Evolutionary conservation across 768 basidiomycete genomes (phyloP).

Genomic region (Serendipita indica): DNA sequence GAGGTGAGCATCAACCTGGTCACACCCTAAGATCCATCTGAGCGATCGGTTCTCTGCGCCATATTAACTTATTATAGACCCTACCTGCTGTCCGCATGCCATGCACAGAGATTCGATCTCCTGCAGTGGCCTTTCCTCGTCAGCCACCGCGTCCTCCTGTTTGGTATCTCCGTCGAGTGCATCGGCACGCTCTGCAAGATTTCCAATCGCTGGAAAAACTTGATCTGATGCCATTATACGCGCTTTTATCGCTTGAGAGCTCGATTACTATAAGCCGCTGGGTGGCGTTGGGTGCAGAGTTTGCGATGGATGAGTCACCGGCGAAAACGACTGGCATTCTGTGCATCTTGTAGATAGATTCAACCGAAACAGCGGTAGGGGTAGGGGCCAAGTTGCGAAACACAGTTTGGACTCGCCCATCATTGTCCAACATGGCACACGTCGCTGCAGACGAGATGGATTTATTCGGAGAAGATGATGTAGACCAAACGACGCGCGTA

Average conservation of each 20-base stretch:
- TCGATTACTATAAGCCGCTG: not conserved
- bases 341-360: too few relatives aligned
- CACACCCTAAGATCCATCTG: constrained; percentile 50
- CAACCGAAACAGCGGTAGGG: constrained; percentile 4
- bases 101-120: constrained; percentile 89
- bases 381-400: not conserved
- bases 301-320: not conserved
- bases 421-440: not conserved
- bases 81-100: constrained; percentile 80
- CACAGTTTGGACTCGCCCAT: not conserved
- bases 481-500: constrained; percentile 3
- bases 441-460: constrained; percentile 15
- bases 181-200: constrained; percentile 38
- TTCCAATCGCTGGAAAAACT: constrained; percentile 46
- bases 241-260: not conserved
- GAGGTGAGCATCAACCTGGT: constrained; percentile 82
- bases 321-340: not conserved
- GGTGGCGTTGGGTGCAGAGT: not conserved
- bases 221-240: constrained; percentile 17
- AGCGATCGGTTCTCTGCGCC: not conserved
- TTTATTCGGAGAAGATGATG: constrained; percentile 18
- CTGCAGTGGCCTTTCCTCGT: constrained; percentile 52
- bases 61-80: too few relatives aligned
- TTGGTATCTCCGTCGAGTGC: constrained; percentile 21
- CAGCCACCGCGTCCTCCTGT: constrained; percentile 19